A percentile compares a stretch with the other conserved stretches of the same genome.
phyloP scores from a whole-genome alignment of 331 rosid species.

The Acacia concinna region DNA sequence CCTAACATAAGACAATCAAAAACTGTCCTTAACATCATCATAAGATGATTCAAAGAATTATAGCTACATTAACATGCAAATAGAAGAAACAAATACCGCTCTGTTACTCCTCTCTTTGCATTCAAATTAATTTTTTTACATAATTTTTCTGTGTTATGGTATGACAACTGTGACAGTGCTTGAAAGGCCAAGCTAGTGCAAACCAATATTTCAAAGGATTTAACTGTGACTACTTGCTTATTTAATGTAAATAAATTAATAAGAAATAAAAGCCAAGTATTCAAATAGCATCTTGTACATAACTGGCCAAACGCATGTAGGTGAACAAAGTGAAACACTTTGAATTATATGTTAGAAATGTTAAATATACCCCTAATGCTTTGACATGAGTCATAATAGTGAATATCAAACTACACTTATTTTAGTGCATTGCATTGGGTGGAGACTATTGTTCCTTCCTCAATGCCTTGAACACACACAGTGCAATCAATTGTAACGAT shows the following conservation, averaged over 20 bases:
- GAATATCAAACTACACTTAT: constrained; percentile 14
- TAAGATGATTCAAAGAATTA: background rate
- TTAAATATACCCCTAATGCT: constrained; percentile 3
- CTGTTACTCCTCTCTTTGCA: background rate
- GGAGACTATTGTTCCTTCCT: background rate
- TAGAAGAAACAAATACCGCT: background rate
- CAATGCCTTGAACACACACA: background rate
- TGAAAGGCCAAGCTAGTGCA: background rate
- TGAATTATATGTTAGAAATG: background rate
- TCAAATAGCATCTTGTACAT: background rate
- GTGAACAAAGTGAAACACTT: background rate
- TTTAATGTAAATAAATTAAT: background rate
- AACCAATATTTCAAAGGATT: background rate
- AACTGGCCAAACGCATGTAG: background rate
- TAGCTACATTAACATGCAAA: background rate
- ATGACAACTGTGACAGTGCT: background rate
- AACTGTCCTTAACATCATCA: background rate
- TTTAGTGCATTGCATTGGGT: background rate
- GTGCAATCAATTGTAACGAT: background rate
- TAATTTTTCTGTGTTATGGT: background rate
- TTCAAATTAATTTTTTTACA: background rate
- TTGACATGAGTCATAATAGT: constrained; percentile 11
- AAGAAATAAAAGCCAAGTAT: background rate
- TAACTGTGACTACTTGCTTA: background rate
- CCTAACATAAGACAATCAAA: constrained; percentile 9